These are phyloP conservation scores for Pythium aristosporum DNA, from an alignment of 352 stramenopile species.

Conservation along the genomic window DNA sequence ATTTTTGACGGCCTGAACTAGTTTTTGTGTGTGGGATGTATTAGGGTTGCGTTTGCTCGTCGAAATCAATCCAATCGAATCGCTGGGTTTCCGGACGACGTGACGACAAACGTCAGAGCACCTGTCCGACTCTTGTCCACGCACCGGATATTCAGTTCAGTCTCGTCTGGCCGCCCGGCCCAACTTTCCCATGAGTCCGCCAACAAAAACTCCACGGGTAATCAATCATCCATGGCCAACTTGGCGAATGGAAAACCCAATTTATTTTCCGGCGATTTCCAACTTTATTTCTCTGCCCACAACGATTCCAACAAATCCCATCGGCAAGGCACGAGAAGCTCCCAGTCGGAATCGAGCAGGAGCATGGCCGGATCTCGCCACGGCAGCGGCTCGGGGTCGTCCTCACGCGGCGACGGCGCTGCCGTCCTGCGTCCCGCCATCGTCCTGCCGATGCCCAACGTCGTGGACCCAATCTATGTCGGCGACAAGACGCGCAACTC, in stretches of 20 bases:
- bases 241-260: neutral
- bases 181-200: no score
- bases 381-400: conserved; percentile 7
- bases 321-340: neutral
- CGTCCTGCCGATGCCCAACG: neutral
- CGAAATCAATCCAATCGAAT: neutral
- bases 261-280: no score
- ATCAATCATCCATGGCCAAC: neutral
- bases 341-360: neutral
- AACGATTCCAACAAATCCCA: no score
- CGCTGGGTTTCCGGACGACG: neutral
- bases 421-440: neutral
- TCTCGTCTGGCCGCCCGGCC: neutral
- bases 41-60: neutral
- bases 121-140: neutral
- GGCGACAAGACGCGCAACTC: conserved; percentile 42
- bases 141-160: conserved; percentile 9
- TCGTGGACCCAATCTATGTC: conserved; percentile 22
- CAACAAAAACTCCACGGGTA: neutral
- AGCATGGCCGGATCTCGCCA: conserved; percentile 17
- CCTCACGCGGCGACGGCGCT: neutral
- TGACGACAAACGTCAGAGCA: neutral
- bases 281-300: no score
- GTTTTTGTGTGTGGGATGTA: neutral
- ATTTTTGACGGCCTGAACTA: neutral